Conservation (phyloP, 371 early-diverging fungal genomes). For the Rhizopus arrhizus region DNA sequence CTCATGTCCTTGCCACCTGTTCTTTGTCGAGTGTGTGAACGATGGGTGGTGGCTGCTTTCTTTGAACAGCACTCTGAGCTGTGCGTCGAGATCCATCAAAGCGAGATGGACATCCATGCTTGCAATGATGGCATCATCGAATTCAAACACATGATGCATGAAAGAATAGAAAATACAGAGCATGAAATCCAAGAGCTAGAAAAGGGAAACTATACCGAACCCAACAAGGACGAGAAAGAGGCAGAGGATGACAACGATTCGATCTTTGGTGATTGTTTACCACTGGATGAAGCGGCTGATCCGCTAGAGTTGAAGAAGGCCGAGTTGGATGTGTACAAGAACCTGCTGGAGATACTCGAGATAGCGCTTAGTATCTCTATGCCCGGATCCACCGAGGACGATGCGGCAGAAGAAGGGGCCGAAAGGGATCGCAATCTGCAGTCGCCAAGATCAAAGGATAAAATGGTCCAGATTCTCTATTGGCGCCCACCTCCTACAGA, state of each 20-base stretch:
- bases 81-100: slow-evolving; percentile 79
- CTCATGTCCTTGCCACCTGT: slow-evolving; percentile 49
- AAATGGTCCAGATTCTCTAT: slow-evolving; percentile 54
- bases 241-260: slow-evolving; percentile 26
- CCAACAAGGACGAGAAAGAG: not conserved
- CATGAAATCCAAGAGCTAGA: slow-evolving; percentile 6
- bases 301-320: slow-evolving; percentile 28
- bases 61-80: slow-evolving; percentile 79
- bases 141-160: slow-evolving; percentile 51
- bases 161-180: slow-evolving; percentile 45
- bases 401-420: slow-evolving; percentile 6
- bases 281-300: slow-evolving; percentile 26
- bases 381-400: slow-evolving; percentile 47
- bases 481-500: slow-evolving; percentile 52
- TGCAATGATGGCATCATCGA: slow-evolving; percentile 75
- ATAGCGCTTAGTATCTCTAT: slow-evolving; percentile 59
- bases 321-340: slow-evolving; percentile 35
- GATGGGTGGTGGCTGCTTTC: slow-evolving; percentile 68
- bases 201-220: not conserved
- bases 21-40: slow-evolving; percentile 83
- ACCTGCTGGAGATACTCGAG: slow-evolving; percentile 44
- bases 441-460: slow-evolving; percentile 46
- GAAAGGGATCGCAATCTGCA: slow-evolving; percentile 11
- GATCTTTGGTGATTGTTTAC: slow-evolving; percentile 29
- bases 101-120: slow-evolving; percentile 74